Conservation (phyloP, 2,329 filamentous ascomycete genomes). For the Parastagonospora avenae region DNA sequence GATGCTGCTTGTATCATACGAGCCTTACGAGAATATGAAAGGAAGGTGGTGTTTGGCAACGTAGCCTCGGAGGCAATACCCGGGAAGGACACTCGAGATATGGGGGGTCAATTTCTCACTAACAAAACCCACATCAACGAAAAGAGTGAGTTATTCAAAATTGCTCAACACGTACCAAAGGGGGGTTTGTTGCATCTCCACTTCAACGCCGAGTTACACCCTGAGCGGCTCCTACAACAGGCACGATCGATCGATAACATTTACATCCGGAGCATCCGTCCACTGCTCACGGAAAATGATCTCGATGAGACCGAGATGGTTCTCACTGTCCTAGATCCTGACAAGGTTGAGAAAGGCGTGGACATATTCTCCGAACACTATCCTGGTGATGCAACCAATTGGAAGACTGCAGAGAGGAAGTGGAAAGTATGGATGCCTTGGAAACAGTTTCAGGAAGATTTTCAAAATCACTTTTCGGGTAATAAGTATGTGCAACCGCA, state of each 20-base stretch:
- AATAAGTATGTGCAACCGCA: slow-evolving; percentile 11
- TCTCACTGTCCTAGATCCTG: slow-evolving; percentile 58
- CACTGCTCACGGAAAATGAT: slow-evolving; percentile 51
- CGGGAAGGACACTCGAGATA: slow-evolving; percentile 46
- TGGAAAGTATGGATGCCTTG: slow-evolving; percentile 52
- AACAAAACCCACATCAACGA: slow-evolving; percentile 53
- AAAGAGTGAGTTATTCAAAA: slow-evolving; percentile 61
- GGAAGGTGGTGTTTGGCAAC: slow-evolving; percentile 50
- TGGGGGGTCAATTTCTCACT: slow-evolving; percentile 55
- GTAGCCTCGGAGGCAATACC: slow-evolving; percentile 50
- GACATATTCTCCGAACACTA: slow-evolving; percentile 60
- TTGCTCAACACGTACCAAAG: slow-evolving; percentile 69
- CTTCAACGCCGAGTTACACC: slow-evolving; percentile 75
- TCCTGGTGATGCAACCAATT: slow-evolving; percentile 33
- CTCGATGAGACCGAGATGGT: slow-evolving; percentile 64
- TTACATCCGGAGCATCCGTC: slow-evolving; percentile 69
- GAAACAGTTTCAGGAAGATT: slow-evolving; percentile 49
- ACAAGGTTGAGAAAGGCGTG: slow-evolving; percentile 26
- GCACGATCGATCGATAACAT: slow-evolving; percentile 60
- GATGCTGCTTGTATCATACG: slow-evolving; percentile 43
- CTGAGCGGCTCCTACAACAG: slow-evolving; percentile 64
- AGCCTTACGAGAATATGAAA: slow-evolving; percentile 51
- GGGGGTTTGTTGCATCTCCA: slow-evolving; percentile 76
- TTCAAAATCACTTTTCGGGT: slow-evolving; percentile 39
- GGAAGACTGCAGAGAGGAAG: slow-evolving; percentile 18